A percentile compares a stretch with the other conserved stretches of the same genome.
phyloP scores from a whole-genome alignment of 805 yeast species.

The Maudiozyma barnettii region DNA sequence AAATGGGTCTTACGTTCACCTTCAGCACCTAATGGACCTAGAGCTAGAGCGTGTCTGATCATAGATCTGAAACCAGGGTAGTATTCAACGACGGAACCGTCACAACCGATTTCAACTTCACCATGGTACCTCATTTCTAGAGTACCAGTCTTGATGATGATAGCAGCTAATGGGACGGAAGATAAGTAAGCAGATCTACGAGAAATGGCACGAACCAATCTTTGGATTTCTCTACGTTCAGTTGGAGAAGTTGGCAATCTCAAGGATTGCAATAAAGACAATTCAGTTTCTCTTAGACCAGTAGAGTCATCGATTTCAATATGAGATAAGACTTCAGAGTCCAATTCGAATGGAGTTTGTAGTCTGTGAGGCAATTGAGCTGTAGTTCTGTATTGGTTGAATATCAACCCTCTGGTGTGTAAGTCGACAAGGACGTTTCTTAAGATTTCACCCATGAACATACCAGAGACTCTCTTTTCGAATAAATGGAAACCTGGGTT shows the following conservation, averaged over 20 bases:
- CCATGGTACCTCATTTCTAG: constrained; percentile 46
- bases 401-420: constrained; percentile 46
- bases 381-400: constrained; percentile 40
- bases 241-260: constrained; percentile 58
- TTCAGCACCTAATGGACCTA: constrained; percentile 63
- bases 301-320: constrained; percentile 79
- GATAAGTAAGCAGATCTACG: constrained; percentile 80
- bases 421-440: constrained; percentile 67
- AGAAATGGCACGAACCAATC: constrained; percentile 71
- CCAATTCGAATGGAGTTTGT: constrained; percentile 66
- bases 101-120: constrained; percentile 89
- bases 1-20: constrained; percentile 66
- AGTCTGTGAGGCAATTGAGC: constrained; percentile 46
- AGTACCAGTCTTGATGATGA: constrained; percentile 56
- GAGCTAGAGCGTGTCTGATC: constrained; percentile 68
- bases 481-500: constrained; percentile 85
- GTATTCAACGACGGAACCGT: constrained; percentile 88
- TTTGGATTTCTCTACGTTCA: constrained; percentile 69
- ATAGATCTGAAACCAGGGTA: constrained; percentile 83
- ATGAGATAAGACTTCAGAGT: constrained; percentile 72
- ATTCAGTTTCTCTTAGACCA: constrained; percentile 58
- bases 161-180: constrained; percentile 84
- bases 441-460: constrained; percentile 85
- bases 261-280: constrained; percentile 53
- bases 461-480: constrained; percentile 85